Conservation (phyloP, 2,329 filamentous ascomycete species). For the Talaromyces marneffei region DNA sequence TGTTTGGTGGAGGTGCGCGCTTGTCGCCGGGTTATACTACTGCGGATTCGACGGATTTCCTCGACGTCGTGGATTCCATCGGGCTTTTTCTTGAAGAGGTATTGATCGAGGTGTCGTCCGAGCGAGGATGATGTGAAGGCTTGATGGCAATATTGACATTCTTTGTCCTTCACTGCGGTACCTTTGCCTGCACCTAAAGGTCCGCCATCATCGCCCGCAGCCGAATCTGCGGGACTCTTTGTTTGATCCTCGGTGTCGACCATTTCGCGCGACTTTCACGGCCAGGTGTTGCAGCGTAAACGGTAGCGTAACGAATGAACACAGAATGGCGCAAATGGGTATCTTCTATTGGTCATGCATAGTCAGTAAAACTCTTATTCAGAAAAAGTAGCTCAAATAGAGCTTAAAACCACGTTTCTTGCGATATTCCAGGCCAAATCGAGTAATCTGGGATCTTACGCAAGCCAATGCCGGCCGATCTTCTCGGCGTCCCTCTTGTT, state of each 20-base stretch:
- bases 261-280: slow-evolving; percentile 1
- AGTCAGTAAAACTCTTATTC: background rate
- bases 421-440: background rate
- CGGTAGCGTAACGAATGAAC: background rate
- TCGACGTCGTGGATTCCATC: slow-evolving; percentile 89
- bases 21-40: slow-evolving; percentile 79
- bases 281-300: background rate
- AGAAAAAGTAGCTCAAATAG: background rate
- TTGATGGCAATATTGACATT: slow-evolving; percentile 81
- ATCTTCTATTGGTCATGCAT: background rate
- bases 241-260: slow-evolving; percentile 9
- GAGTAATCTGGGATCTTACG: background rate
- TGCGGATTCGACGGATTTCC: slow-evolving; percentile 76
- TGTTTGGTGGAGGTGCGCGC: slow-evolving; percentile 60
- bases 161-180: slow-evolving; percentile 69
- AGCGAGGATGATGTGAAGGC: slow-evolving; percentile 90
- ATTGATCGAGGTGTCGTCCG: slow-evolving; percentile 87
- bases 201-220: slow-evolving; percentile 5
- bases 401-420: background rate
- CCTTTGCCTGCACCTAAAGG: slow-evolving; percentile 8
- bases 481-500: background rate
- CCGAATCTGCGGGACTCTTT: slow-evolving; percentile 10
- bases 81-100: slow-evolving; percentile 89
- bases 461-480: background rate
- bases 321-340: background rate